Evolutionary conservation across 2,329 filamentous ascomycete species (phyloP), one percentile per base, ranked within the genome.

Genomic region (Aspergillus melleus): DNA sequence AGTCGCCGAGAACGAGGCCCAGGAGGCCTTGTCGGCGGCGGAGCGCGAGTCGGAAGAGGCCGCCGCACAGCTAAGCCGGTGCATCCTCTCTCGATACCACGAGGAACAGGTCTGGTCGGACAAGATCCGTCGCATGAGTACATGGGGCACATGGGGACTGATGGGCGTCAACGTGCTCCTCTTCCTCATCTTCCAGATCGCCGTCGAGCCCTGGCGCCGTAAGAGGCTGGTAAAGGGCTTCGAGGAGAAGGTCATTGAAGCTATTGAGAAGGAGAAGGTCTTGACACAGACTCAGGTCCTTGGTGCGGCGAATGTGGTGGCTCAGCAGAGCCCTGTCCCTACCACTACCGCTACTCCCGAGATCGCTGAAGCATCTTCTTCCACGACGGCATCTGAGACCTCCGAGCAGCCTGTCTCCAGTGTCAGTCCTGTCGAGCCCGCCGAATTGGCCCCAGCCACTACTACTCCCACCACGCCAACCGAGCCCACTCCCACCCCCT

Each of bases 61-160:
- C 0, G 86, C 88, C 57, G 86, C 88, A 55, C 85, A 88, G 68
- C 80, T 99, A 56, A 94, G 90, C 72, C 88, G 89, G 62, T 88
- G 89, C 54, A 97, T 98, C 68, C 81, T 97, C 54, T 90, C 90
- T 62, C 87, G 96, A 61, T 99, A 99, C 77, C 95, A 99, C 76
- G 95, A 99, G 79, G 95, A 99, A 80, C 95, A 99, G 80, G 96
- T 99, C 58, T 99, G 95, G 95, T 96, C 91, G 72, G 95, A 99
- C 75, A 94, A 96, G 68, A 99, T 99, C 73, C 85, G 95, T 39
- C 84, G 95, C 65, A 96, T 96, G 83, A 95, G 90, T 74, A 99
- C 95, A 0, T 99, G 95, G 95, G 94, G 96, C 39, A 99, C 95
- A 0, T 98, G 96, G 88, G 95, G 94, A 0, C 80, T 99, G 62